A percentile compares a stretch with the other conserved stretches of the same genome.
These are phyloP conservation scores for Eruca vesicaria DNA, from an alignment of 441 rosid genomes.

Conservation along the genomic window DNA sequence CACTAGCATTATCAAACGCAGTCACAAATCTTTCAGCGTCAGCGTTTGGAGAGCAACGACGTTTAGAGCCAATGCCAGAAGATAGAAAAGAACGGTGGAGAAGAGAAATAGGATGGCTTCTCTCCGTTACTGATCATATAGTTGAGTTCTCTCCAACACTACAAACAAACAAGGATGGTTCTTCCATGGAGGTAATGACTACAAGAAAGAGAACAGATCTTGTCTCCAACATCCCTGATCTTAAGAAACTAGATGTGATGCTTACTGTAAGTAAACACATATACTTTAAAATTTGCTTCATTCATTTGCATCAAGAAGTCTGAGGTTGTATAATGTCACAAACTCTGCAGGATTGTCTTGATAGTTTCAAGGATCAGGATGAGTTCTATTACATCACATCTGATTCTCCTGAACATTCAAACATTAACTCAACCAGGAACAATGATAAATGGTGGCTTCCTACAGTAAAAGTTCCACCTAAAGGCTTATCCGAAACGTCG, in stretches of 20 bases:
- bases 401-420: constrained; percentile 29
- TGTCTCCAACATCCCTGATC: constrained; percentile 79
- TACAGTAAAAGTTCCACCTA: constrained; percentile 44
- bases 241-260: constrained; percentile 79
- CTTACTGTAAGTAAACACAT: constrained; percentile 57
- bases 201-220: constrained; percentile 82
- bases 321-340: background rate
- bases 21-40: constrained; percentile 96
- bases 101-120: constrained; percentile 80
- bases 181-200: constrained; percentile 86
- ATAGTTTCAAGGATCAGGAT: constrained; percentile 55
- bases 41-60: constrained; percentile 78
- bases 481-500: constrained; percentile 48
- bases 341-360: constrained; percentile 63
- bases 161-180: constrained; percentile 75
- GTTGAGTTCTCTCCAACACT: constrained; percentile 86
- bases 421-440: constrained; percentile 29
- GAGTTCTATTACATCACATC: constrained; percentile 27
- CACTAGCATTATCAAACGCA: constrained; percentile 93
- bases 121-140: constrained; percentile 78
- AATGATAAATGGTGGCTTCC: constrained; percentile 69
- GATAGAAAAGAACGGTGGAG: constrained; percentile 82
- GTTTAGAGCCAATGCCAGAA: constrained; percentile 77
- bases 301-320: background rate
- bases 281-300: background rate